phyloP scores from a whole-genome alignment of 2,329 filamentous ascomycete genomes.

The Dactylellina parvicollis region DNA sequence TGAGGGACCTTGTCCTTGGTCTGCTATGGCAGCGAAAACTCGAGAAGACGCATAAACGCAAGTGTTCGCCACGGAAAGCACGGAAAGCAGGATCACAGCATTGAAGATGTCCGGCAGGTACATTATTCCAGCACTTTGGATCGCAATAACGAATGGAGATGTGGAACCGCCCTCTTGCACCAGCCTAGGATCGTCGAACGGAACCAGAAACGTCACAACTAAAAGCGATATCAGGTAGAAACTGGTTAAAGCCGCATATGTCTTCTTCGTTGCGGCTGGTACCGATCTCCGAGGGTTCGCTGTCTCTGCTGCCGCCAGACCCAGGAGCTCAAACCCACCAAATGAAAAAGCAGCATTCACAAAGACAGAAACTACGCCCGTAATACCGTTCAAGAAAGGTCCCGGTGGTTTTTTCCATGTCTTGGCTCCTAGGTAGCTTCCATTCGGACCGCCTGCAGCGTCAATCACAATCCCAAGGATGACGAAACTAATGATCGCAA shows the following conservation, averaged over 20 bases:
- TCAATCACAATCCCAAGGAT: slow-evolving; percentile 60
- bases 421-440: slow-evolving; percentile 60
- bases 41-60: slow-evolving; percentile 65
- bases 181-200: slow-evolving; percentile 61
- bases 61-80: slow-evolving; percentile 69
- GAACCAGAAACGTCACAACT: slow-evolving; percentile 64
- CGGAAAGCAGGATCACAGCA: slow-evolving; percentile 71
- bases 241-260: slow-evolving; percentile 65
- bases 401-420: slow-evolving; percentile 62
- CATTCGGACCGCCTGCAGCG: slow-evolving; percentile 61
- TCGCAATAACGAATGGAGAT: slow-evolving; percentile 73
- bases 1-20: slow-evolving; percentile 67
- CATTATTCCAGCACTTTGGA: slow-evolving; percentile 69
- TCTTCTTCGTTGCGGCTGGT: slow-evolving; percentile 64
- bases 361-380: slow-evolving; percentile 68
- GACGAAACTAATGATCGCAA: slow-evolving; percentile 71
- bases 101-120: slow-evolving; percentile 74
- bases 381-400: slow-evolving; percentile 64
- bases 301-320: slow-evolving; percentile 67
- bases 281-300: slow-evolving; percentile 66
- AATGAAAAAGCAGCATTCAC: slow-evolving; percentile 69
- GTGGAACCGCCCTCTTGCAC: slow-evolving; percentile 59
- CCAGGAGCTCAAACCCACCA: slow-evolving; percentile 67
- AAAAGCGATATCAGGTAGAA: slow-evolving; percentile 65
- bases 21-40: slow-evolving; percentile 66